phyloP scores from a whole-genome alignment of 2,329 filamentous ascomycete species.

The Chrysoporthe cubensis region DNA sequence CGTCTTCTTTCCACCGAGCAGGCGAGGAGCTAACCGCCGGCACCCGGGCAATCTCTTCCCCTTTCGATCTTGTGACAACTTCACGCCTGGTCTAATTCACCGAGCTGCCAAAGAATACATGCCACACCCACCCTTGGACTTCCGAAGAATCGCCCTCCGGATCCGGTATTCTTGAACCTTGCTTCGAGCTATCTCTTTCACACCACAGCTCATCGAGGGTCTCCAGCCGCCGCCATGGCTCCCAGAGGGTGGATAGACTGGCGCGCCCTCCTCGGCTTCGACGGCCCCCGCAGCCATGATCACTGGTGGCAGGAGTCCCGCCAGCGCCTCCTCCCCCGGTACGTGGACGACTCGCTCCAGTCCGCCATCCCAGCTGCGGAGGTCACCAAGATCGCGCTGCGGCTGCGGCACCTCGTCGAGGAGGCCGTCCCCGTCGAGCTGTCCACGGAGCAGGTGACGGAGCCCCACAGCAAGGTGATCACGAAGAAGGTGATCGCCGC shows the following conservation, averaged over 20 bases:
- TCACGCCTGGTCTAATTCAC: background rate
- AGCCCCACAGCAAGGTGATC: conserved; percentile 83
- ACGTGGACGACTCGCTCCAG: conserved; percentile 60
- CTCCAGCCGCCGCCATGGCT: conserved; percentile 21
- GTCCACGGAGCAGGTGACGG: conserved; percentile 73
- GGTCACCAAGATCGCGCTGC: conserved; percentile 87
- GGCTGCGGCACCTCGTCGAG: conserved; percentile 88
- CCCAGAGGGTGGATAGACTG: conserved; percentile 32
- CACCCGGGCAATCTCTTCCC: background rate
- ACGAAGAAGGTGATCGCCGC: conserved; percentile 78
- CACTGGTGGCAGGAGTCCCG: conserved; percentile 49
- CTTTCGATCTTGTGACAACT: conserved; percentile 2
- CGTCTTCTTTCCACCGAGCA: background rate
- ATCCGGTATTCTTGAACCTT: background rate
- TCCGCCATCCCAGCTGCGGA: conserved; percentile 75
- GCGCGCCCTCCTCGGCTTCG: conserved; percentile 41
- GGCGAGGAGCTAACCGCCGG: background rate
- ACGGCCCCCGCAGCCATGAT: conserved; percentile 39
- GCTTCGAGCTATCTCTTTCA: background rate
- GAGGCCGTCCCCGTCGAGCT: conserved; percentile 90
- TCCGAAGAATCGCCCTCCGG: too few relatives aligned
- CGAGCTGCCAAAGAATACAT: background rate
- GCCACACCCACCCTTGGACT: background rate
- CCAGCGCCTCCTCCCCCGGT: conserved; percentile 63
- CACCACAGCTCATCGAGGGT: background rate